A percentile compares a stretch with the other conserved stretches of the same genome.
phyloP scores from a whole-genome alignment of 768 basidiomycete genomes.

The Boletus pseudo-olivaceus region DNA sequence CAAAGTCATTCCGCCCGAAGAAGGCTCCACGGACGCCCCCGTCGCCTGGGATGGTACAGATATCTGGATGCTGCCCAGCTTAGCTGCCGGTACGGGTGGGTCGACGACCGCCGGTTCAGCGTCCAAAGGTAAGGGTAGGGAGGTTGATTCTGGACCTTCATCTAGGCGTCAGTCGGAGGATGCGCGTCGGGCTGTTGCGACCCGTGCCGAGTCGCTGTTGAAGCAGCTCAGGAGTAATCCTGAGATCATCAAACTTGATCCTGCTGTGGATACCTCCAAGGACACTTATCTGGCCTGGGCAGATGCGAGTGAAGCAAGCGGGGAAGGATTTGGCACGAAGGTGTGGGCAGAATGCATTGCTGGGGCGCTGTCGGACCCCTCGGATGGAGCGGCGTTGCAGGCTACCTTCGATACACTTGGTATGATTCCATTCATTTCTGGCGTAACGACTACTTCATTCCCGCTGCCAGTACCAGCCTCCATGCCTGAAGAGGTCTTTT shows the following conservation, averaged over 20 bases:
- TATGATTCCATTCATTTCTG: conserved; percentile 31
- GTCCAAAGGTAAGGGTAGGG: conserved; percentile 38
- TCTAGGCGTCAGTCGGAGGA: conserved; percentile 34
- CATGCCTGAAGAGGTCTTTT: conserved; percentile 66
- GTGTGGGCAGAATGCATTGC: conserved; percentile 54
- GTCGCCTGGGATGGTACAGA: conserved; percentile 83
- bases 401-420: conserved; percentile 57
- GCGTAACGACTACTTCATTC: conserved; percentile 4
- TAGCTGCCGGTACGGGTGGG: conserved; percentile 21
- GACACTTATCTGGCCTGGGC: conserved; percentile 64
- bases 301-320: conserved; percentile 51
- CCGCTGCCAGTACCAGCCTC: conserved; percentile 60
- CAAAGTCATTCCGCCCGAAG: conserved; percentile 86
- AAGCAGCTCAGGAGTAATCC: conserved; percentile 72
- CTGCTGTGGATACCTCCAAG: conserved; percentile 57
- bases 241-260: conserved; percentile 72
- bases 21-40: conserved; percentile 28
- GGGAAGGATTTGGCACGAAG: conserved; percentile 42
- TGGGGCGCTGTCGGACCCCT: conserved; percentile 45
- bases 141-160: conserved; percentile 23
- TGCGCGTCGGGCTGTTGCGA: conserved; percentile 56
- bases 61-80: conserved; percentile 70
- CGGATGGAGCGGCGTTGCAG: conserved; percentile 51
- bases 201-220: conserved; percentile 74
- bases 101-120: neutral